Evolutionary conservation across 169 alveolate species (phyloP).

Genomic region (Eimeria maxima): DNA sequence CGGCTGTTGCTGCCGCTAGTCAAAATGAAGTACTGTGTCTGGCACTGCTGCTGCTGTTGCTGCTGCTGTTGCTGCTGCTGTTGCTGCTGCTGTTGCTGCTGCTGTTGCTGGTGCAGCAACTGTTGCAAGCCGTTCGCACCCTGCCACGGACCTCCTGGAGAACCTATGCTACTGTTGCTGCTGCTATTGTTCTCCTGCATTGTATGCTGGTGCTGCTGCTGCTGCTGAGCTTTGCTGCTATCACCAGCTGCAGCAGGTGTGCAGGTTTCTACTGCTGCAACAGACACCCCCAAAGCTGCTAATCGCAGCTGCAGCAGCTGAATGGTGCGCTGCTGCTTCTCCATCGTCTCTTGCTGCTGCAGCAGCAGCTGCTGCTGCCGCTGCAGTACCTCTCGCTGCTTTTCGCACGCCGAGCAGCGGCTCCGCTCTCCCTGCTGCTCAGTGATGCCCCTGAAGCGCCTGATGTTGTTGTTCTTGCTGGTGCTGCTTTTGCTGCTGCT

Average conservation of each 20-base stretch:
- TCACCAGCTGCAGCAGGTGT: neutral
- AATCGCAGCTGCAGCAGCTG: neutral
- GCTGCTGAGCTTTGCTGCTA: neutral
- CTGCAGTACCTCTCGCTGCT: constrained; percentile 25
- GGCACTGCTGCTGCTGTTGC: constrained; percentile 42
- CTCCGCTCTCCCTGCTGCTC: constrained; percentile 1
- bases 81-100: constrained; percentile 33
- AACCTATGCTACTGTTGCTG: constrained; percentile 7
- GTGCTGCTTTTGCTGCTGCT: constrained; percentile 35
- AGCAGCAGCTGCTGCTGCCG: constrained; percentile 46
- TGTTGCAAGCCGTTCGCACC: neutral
- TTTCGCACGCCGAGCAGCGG: neutral
- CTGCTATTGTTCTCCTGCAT: neutral
- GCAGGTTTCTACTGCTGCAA: neutral
- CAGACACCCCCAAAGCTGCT: neutral
- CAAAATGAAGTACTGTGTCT: constrained; percentile 18
- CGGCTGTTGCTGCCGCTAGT: constrained; percentile 19
- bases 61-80: constrained; percentile 41
- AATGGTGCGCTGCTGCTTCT: constrained; percentile 35
- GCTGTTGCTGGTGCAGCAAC: neutral
- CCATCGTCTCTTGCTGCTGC: constrained; percentile 20
- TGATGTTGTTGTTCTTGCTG: constrained; percentile 35
- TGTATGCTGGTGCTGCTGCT: constrained; percentile 43
- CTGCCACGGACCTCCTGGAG: neutral
- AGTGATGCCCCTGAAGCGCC: neutral